Percentiles rank a stretch among this genome's conserved stretches.
Conservation (phyloP, 176 grass and related monocot species). For the Microstegium vimineum region DNA sequence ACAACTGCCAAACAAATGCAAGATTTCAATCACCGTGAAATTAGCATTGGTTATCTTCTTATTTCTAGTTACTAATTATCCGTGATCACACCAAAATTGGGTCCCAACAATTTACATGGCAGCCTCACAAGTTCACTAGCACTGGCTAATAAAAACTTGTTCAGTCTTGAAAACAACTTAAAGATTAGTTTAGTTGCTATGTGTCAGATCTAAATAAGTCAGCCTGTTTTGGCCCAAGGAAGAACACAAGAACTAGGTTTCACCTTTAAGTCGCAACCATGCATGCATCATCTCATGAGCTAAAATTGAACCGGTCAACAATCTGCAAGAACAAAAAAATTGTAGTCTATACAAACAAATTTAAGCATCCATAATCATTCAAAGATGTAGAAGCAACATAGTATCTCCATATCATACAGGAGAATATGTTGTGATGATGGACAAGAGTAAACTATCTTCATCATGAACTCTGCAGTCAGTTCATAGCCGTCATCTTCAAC, state of each 20-base stretch:
- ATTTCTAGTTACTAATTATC: background rate
- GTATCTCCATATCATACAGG: background rate
- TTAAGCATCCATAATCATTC: background rate
- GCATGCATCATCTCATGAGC: slow-evolving; percentile 99
- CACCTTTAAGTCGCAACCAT: slow-evolving; percentile 91
- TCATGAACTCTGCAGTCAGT: background rate
- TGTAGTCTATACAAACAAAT: background rate
- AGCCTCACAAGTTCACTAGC: background rate
- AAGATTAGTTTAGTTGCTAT: background rate
- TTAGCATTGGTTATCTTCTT: background rate
- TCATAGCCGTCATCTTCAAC: background rate
- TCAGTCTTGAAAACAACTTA: background rate
- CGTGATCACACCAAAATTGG: background rate
- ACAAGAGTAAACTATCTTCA: background rate
- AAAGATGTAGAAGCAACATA: background rate
- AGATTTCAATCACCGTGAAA: background rate
- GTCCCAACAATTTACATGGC: background rate
- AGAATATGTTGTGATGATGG: background rate
- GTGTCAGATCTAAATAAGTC: background rate
- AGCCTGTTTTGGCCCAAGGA: background rate
- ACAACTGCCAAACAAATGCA: background rate
- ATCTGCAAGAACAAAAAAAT: slow-evolving; percentile 50
- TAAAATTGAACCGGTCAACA: slow-evolving; percentile 94
- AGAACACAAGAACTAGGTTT: slow-evolving; percentile 7
- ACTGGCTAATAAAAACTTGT: background rate